Evolutionary conservation across 345 rosid genomes (phyloP).

Genomic region (Populus deltoides): DNA sequence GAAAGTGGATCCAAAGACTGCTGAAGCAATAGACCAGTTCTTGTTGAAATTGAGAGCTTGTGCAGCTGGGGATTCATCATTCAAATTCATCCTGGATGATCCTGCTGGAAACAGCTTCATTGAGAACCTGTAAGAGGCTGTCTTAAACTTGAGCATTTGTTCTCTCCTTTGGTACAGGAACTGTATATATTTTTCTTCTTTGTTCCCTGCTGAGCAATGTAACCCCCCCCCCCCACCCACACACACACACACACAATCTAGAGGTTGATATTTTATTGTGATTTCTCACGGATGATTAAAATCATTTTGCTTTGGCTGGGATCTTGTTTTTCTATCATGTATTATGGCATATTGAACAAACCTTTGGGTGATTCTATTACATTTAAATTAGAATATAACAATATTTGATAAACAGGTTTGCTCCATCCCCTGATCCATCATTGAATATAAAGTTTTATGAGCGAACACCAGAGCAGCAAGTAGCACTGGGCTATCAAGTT

Average conservation of each 20-base stretch:
- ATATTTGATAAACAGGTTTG: conserved; percentile 43
- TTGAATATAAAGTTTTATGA: conserved; percentile 74
- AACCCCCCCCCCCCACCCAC: too few relatives aligned
- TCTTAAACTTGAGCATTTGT: too few relatives aligned
- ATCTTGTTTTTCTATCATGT: background rate
- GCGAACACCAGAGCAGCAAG: conserved; percentile 84
- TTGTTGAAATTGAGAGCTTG: conserved; percentile 74
- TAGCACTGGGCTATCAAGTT: conserved; percentile 63
- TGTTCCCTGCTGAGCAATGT: too few relatives aligned
- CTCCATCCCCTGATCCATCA: conserved; percentile 81
- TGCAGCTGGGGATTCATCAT: conserved; percentile 58
- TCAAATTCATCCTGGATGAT: conserved; percentile 83
- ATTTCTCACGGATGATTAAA: background rate
- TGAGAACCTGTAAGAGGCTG: conserved; percentile 77
- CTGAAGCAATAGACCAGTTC: conserved; percentile 85
- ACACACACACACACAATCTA: background rate
- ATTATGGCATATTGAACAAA: background rate
- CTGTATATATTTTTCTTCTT: too few relatives aligned
- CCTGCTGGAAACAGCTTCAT: conserved; percentile 95
- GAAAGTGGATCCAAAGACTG: conserved; percentile 86
- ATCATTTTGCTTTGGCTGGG: background rate
- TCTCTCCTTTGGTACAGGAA: too few relatives aligned
- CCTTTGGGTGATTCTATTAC: background rate
- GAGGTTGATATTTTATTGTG: background rate
- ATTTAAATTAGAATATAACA: background rate